phyloP scores from a whole-genome alignment of 352 stramenopile genomes.

The Pythium biforme region DNA sequence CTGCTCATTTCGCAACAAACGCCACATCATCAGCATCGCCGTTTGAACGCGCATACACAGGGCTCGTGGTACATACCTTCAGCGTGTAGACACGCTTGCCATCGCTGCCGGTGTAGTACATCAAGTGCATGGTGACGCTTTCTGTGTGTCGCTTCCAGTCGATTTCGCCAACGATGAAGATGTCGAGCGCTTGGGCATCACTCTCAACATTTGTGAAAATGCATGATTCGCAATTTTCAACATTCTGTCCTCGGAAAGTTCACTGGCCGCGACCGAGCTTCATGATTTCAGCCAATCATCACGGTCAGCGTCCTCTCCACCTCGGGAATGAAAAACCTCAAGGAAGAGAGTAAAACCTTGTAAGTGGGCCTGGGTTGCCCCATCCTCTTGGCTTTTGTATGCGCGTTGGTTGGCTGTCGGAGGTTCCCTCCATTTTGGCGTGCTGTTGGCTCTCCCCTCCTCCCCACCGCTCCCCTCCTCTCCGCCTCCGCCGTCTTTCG shows the following conservation, averaged over 20 bases:
- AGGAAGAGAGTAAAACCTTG: constrained; percentile 2
- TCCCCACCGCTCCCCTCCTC: constrained; percentile 13
- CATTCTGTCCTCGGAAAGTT: constrained; percentile 7
- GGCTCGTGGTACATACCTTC: constrained; percentile 74
- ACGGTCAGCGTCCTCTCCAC: not conserved
- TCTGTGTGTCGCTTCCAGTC: constrained; percentile 17
- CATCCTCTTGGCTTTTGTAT: constrained; percentile 21
- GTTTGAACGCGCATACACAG: not conserved
- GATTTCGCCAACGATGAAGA: not conserved
- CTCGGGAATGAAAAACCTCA: constrained; percentile 7
- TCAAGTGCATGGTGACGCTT: constrained; percentile 95
- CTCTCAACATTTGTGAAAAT: constrained; percentile 6
- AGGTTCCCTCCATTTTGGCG: constrained; percentile 32
- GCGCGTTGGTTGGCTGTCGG: constrained; percentile 29
- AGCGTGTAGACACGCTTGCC: constrained; percentile 99
- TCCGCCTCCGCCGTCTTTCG: constrained; percentile 5
- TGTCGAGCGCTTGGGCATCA: not conserved
- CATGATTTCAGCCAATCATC: constrained; percentile 16
- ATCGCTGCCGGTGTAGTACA: constrained; percentile 97
- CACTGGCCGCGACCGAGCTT: constrained; percentile 17
- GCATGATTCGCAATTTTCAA: not conserved
- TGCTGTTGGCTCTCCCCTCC: constrained; percentile 18
- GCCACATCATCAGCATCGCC: constrained; percentile 1
- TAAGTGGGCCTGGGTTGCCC: not conserved
- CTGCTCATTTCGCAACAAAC: constrained; percentile 35